phyloP scores from a whole-genome alignment of 352 stramenopile genomes.

The Globisporangium megalacanthum region DNA sequence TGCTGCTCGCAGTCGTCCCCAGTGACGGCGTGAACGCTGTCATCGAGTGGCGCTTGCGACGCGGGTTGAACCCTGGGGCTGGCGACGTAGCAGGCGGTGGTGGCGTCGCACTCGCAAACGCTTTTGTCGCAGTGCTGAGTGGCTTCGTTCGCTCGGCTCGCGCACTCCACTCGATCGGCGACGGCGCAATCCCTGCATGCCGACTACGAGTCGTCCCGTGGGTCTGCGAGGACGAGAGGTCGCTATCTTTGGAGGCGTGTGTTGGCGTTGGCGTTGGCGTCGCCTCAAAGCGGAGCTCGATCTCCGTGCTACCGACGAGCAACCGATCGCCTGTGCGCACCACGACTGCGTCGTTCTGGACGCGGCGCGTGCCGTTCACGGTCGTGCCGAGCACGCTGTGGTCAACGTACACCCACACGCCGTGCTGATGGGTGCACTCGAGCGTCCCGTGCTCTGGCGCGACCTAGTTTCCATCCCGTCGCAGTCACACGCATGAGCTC shows the following conservation, averaged over 20 bases:
- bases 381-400: slow-evolving; percentile 49
- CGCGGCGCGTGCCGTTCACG: slow-evolving; percentile 26
- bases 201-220: too few relatives aligned
- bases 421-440: slow-evolving; percentile 35
- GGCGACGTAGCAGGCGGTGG: slow-evolving; percentile 61
- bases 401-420: slow-evolving; percentile 77
- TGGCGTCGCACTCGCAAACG: slow-evolving; percentile 14
- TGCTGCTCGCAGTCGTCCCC: slow-evolving; percentile 5
- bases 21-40: slow-evolving; percentile 17
- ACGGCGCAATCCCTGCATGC: slow-evolving; percentile 2
- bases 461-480: slow-evolving; percentile 3
- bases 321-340: slow-evolving; percentile 55
- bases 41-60: slow-evolving; percentile 50
- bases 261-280: background rate
- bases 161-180: slow-evolving; percentile 8
- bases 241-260: too few relatives aligned
- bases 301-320: slow-evolving; percentile 45
- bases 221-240: too few relatives aligned
- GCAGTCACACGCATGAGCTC: too few relatives aligned
- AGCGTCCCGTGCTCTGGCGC: slow-evolving; percentile 38
- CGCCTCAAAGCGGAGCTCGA: slow-evolving; percentile 32
- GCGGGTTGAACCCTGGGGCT: slow-evolving; percentile 32
- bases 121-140: slow-evolving; percentile 22
- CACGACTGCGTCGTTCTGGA: slow-evolving; percentile 48
- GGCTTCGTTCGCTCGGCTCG: slow-evolving; percentile 6